Percentiles rank a stretch among this genome's conserved stretches.
phyloP scores from a whole-genome alignment of 1,284 basidiomycete genomes.

The Sparassis latifolia region DNA sequence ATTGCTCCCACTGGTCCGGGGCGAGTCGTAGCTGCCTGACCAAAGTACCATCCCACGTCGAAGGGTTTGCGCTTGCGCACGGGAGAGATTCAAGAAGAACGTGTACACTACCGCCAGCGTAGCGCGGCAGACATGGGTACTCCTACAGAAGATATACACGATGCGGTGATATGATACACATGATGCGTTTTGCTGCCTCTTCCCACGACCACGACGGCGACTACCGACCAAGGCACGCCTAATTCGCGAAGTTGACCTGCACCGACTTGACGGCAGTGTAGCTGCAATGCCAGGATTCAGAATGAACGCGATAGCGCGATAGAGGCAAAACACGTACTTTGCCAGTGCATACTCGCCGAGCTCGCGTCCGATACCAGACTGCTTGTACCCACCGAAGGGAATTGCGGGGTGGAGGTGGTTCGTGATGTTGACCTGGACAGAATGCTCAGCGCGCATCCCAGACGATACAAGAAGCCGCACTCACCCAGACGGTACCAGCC shows the following conservation, averaged over 20 bases:
- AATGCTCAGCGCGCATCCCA: neutral
- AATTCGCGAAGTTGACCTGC: conserved; percentile 61
- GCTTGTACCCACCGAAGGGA: conserved; percentile 90
- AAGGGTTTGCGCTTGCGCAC: too few species aligned
- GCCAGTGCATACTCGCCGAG: conserved; percentile 76
- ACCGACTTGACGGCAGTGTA: conserved; percentile 84
- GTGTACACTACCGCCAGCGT: too few species aligned
- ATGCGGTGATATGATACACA: too few species aligned
- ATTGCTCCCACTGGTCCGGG: too few species aligned
- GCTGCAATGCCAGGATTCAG: conserved; percentile 34
- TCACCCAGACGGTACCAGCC: conserved; percentile 76
- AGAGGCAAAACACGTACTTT: conserved; percentile 38
- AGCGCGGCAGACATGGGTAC: too few species aligned
- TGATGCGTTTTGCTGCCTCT: too few species aligned
- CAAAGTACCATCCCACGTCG: too few species aligned
- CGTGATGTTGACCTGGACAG: conserved; percentile 62
- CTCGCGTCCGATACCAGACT: conserved; percentile 81
- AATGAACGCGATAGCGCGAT: conserved; percentile 24
- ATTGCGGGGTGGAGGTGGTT: conserved; percentile 61
- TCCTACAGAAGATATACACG: too few species aligned
- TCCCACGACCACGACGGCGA: too few species aligned
- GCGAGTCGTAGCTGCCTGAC: too few species aligned
- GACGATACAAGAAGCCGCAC: conserved; percentile 5
- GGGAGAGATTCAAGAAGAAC: too few species aligned
- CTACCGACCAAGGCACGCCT: too few species aligned